Conservation (phyloP, 345 rosid species). For the Linum usitatissimum region DNA sequence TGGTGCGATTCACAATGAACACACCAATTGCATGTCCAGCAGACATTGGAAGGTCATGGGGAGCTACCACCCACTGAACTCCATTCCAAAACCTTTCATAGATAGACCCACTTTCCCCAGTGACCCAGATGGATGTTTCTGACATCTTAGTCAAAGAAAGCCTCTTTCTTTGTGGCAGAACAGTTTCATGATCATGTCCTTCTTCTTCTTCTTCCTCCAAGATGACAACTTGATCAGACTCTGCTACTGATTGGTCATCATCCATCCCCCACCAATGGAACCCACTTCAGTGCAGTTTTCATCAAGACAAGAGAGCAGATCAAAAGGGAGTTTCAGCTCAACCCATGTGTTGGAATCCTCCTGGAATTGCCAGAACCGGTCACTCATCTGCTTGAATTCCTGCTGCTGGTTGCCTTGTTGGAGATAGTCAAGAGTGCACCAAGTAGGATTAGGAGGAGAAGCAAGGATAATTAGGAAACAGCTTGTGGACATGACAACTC, state of each 20-base stretch:
- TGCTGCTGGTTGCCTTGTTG: constrained; percentile 4
- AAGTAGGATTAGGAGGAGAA: constrained; percentile 3
- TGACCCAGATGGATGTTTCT: constrained; percentile 54
- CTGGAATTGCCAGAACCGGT: constrained; percentile 52
- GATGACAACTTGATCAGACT: constrained; percentile 6
- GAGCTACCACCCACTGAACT: constrained; percentile 62
- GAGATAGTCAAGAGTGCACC: constrained; percentile 14
- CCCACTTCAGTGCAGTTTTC: constrained; percentile 47
- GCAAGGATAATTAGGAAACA: constrained; percentile 7
- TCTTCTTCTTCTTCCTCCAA: constrained; percentile 12
- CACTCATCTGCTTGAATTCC: constrained; percentile 44
- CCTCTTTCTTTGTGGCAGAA: constrained; percentile 44
- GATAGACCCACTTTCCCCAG: constrained; percentile 54
- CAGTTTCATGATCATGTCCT: constrained; percentile 7
- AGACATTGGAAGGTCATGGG: constrained; percentile 39
- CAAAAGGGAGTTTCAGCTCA: constrained; percentile 52
- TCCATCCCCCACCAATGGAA: constrained; percentile 19
- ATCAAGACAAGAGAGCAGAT: constrained; percentile 46
- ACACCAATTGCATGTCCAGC: constrained; percentile 39
- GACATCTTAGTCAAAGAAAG: constrained; percentile 50
- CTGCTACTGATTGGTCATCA: too few species aligned
- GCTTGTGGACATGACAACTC: background rate
- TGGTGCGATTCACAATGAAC: constrained; percentile 48
- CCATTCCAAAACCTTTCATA: constrained; percentile 76
- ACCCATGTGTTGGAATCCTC: constrained; percentile 47